Percentiles rank a stretch among this genome's conserved stretches.
phyloP scores from a whole-genome alignment of 768 basidiomycete species.

The Psilocybe azurescens region DNA sequence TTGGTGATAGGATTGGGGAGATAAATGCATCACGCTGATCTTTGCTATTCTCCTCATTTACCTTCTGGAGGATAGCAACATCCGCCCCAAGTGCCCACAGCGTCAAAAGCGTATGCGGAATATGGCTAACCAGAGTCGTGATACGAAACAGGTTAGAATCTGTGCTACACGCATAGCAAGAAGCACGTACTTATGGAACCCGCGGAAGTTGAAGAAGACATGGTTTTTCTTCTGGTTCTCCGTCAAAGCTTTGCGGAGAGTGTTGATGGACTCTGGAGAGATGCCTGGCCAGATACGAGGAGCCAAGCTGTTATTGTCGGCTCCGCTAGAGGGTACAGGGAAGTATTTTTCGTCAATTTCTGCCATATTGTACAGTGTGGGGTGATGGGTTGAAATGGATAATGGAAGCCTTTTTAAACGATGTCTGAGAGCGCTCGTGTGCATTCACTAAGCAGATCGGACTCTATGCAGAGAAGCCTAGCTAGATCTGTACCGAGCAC shows the following conservation, averaged over 20 bases:
- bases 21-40: slow-evolving; percentile 42
- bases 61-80: slow-evolving; percentile 38
- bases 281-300: slow-evolving; percentile 28
- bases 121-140: slow-evolving; percentile 40
- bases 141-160: background rate
- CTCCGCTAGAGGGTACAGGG: background rate
- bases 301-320: background rate
- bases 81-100: slow-evolving; percentile 66
- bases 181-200: slow-evolving; percentile 50
- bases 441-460: background rate
- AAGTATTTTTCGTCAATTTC: slow-evolving; percentile 3
- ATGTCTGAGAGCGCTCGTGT: background rate
- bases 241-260: slow-evolving; percentile 39
- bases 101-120: slow-evolving; percentile 61
- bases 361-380: background rate
- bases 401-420: no score
- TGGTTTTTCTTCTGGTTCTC: slow-evolving; percentile 56
- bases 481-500: background rate
- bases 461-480: background rate
- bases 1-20: slow-evolving; percentile 52
- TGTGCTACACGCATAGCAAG: background rate
- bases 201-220: slow-evolving; percentile 49
- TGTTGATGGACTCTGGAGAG: slow-evolving; percentile 29
- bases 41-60: slow-evolving; percentile 40
- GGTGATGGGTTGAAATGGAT: background rate